Evolutionary conservation across 1,284 basidiomycete species (phyloP).

Genomic region (Fomitiporia mediterranea): DNA sequence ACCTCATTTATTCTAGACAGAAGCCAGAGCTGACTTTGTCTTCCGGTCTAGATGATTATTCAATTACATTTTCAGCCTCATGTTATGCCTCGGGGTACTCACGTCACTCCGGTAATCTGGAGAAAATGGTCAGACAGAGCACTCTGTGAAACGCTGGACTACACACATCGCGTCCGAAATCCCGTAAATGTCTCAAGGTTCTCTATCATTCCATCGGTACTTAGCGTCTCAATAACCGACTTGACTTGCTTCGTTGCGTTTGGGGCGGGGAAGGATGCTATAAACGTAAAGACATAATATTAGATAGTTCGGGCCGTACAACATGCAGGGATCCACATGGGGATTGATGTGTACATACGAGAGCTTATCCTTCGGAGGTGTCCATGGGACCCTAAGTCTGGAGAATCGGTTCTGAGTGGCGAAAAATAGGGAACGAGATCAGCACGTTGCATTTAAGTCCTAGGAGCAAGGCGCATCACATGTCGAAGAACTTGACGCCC

Average conservation of each 20-base stretch:
- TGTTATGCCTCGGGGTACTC: conserved; percentile 22
- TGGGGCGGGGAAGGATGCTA: conserved; percentile 52
- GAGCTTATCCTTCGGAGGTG: conserved; percentile 33
- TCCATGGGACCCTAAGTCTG: conserved; percentile 49
- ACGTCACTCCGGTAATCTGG: conserved; percentile 74
- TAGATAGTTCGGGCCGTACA: neutral
- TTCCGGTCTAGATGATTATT: conserved; percentile 56
- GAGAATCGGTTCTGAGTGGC: conserved; percentile 65
- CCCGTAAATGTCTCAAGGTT: conserved; percentile 72
- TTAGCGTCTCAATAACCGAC: conserved; percentile 60
- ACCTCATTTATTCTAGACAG: conserved; percentile 68
- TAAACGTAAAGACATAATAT: conserved; percentile 1
- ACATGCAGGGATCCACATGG: neutral
- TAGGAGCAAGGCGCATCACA: conserved; percentile 47
- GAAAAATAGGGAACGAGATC: conserved; percentile 18
- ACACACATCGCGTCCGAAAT: conserved; percentile 67
- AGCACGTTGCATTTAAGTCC: conserved; percentile 23
- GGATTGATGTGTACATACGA: conserved; percentile 32
- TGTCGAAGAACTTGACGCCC: conserved; percentile 80
- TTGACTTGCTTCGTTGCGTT: conserved; percentile 55
- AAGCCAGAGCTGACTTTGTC: conserved; percentile 81
- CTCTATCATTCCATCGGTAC: conserved; percentile 59
- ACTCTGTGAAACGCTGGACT: neutral
- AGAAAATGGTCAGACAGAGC: conserved; percentile 28
- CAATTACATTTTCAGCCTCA: conserved; percentile 2